Base-by-base conservation (phyloP, 805 yeast species). In the Myxozyma kluyveri region DNA sequence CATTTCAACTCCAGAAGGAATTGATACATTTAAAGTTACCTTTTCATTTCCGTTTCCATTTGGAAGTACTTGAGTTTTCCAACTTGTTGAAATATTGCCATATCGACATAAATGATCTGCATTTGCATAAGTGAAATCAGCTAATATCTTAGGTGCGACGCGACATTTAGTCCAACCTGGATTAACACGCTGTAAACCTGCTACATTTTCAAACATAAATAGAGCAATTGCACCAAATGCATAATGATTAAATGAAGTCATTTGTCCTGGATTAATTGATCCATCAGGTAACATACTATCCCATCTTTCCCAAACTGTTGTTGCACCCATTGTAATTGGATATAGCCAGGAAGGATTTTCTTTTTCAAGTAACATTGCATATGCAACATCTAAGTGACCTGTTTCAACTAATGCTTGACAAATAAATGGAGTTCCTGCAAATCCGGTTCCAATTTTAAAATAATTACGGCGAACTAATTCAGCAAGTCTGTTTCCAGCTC, bases 261-360 rank as follows among this genome's bases (percentile, higher is more conserved):
- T 64, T n/a, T 53, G 60, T 7, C 67, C 67, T 2, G 65, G 63
- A 45, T 64, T 64, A 47, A 63, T 60, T 27, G 45, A 41, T 3
- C 67, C 67, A 42, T 63, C 58, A 1, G 64, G 65, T 31, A 62
- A 39, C 64, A 64, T 61, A 45, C 67, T 64, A 39, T 64, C 65
- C 66, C 66, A 64, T 7, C 67, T 59, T 40, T 64, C 67, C 67
- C 67, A 64, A 10, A 61, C 50, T 1, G 67, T 64, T 21, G 67
- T 64, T 4, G 67, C 67, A 2, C 67, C 67, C 65, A 63, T 60
- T 5, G 66, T 41, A 3, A 64, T 61, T 4, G 67, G 66, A 40
- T 64, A 64, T 23, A 64, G 46, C 67, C 67, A 64, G 4, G 66
- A 63, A 6, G 67, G 67, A 35, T 59, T 49, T 41, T 55, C 45